Base-by-base conservation (phyloP, 108 stramenopile species). In the Pseudonitzschia pungens region DNA sequence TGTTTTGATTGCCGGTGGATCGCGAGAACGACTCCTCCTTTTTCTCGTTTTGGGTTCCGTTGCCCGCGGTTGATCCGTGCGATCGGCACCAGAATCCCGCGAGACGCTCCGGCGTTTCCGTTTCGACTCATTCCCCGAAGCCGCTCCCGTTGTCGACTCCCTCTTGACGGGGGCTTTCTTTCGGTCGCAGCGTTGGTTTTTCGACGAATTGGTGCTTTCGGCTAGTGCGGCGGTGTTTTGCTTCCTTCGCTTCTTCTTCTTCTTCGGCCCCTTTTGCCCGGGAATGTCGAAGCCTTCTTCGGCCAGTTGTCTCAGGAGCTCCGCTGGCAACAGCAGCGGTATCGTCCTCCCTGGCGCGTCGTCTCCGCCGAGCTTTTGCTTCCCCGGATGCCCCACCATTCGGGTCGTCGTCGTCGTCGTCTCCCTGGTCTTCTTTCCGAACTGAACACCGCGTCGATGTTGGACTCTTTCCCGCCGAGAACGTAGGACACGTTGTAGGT, bases 401-500 rank as follows among this genome's bases (percentile, higher is more conserved):
- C n/a, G n/a, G n/a, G n/a, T n/a, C n/a, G n/a, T n/a, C n/a, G n/a
- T 4, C 42, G 0, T 63, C 44, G 27, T 48, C 41, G 4, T 20
- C 72, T 21, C 26, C 41, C 51, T 51, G 28, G 11, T 60, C 72
- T 29, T 71, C 50, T 18, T 20, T 31, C 18, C 57, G 50, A 21
- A 92, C n/a, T 77, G 69, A 88, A 91, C n/a, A 74, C 76, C 22
- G 84, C 82, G 50, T 91, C 93, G 0, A 94, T 90, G 6, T 69
- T 56, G 51, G 81, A 86, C 69, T 94, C 93, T 29, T 70, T 84
- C 24, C 93, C 93, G 27, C 93, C 93, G 45, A 94, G 73, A 53
- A 94, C 67, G 51, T 94, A 94, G 12, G 81, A 56, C 0, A 94
- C 83, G 78, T 92, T 84, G 70, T 87, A 94, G 50, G 86, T 74